Base-by-base conservation (phyloP, 2,329 filamentous ascomycete genomes). In the Fusarium anthophilum region DNA sequence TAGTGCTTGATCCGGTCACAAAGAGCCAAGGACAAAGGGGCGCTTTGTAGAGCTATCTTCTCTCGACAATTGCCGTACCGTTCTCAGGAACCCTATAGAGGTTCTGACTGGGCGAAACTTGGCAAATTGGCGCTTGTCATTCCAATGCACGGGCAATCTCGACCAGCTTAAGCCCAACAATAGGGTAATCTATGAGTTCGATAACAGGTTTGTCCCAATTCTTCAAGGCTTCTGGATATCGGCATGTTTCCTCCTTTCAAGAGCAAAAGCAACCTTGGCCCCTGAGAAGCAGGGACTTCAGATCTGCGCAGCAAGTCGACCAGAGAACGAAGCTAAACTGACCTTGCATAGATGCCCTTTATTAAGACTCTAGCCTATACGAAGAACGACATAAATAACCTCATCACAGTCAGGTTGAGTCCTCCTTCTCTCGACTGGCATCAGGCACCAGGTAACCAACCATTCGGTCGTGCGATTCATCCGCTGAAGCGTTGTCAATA, bases 191-290 rank as follows among this genome's bases (percentile, higher is more conserved):
- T 5, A n/a, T n/a, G 22, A 14, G 22, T 5, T 43, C 2, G 39
- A 43, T 14, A 5, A 14, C 14, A n/a, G 13, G 2, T n/a, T 43
- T 3, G 22, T 4, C 39, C 13, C 7, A 15, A 1, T 14, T n/a
- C 12, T 10, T n/a, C 14, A 35, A 15, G 14, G 22, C 22, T 43
- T 43, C 13, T 43, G 22, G 13, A 0, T 5, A 43, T n/a, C 6
- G 14, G 13, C 0, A 35, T 35, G 39, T 22, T 9, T 41, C 12
- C 22, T 41, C 20, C 12, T 41, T 41, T n/a, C 12, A 41, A 41
- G 32, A 35, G 14, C 14, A 35, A 8, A 35, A 35, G 1, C 14
- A 3, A 35, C 14, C 32, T 35, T 35, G 6, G 1, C 32, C 32
- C 32, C 14, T 35, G 32, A 35, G 32, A 35, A 15, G 14, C 14